Evolutionary conservation across 192 early-diverging fungal species (phyloP).

Genomic region (Gaertneriomyces sp.): DNA sequence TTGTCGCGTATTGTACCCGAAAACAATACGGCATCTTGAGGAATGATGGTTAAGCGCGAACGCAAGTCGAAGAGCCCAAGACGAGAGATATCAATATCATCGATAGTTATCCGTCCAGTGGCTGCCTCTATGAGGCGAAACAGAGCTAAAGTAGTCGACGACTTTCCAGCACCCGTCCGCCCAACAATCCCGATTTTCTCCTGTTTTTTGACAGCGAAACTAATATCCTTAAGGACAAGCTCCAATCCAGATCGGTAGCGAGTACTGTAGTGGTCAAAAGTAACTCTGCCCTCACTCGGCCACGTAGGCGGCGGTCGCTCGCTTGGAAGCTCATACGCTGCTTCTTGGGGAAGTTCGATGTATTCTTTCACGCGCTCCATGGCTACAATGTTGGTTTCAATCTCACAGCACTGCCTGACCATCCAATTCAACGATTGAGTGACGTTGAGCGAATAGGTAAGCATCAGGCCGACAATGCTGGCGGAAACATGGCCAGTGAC

Average conservation of each 20-base stretch:
- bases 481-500: slow-evolving; percentile 44
- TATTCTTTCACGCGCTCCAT: slow-evolving; percentile 83
- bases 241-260: slow-evolving; percentile 79
- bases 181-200: slow-evolving; percentile 59
- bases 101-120: slow-evolving; percentile 64
- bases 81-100: slow-evolving; percentile 65
- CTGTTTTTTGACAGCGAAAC: slow-evolving; percentile 35
- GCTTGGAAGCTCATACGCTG: slow-evolving; percentile 56
- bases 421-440: slow-evolving; percentile 86
- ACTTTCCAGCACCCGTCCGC: slow-evolving; percentile 67
- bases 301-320: slow-evolving; percentile 43
- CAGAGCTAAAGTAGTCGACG: slow-evolving; percentile 67
- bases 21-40: slow-evolving; percentile 67
- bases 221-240: slow-evolving; percentile 61
- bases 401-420: slow-evolving; percentile 80
- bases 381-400: slow-evolving; percentile 68
- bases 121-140: slow-evolving; percentile 78
- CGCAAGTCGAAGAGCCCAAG: slow-evolving; percentile 74
- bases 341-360: slow-evolving; percentile 72
- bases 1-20: slow-evolving; percentile 59
- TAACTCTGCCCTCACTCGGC: slow-evolving; percentile 72
- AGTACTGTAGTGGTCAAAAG: slow-evolving; percentile 72
- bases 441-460: slow-evolving; percentile 50
- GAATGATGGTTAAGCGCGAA: slow-evolving; percentile 70
- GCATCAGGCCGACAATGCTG: slow-evolving; percentile 62